These are phyloP conservation scores for Leishmania gerbilli DNA, from an alignment of 208 protist species.

Conservation along the genomic window DNA sequence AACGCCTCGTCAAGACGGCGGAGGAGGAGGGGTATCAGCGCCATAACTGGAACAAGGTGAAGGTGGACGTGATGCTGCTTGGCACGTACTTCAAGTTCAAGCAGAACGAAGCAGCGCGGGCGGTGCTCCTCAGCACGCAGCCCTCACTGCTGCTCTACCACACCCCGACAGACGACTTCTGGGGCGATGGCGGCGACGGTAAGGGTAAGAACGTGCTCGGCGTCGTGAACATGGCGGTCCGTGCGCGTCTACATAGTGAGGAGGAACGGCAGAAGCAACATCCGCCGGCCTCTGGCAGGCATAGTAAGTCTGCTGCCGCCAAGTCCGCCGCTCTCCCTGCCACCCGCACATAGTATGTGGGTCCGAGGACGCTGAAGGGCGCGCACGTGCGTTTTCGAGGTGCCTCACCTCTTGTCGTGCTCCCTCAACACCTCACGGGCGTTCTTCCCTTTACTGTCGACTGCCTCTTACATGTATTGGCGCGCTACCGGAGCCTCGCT, in stretches of 20 bases:
- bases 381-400: background rate
- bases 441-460: background rate
- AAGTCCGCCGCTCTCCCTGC: background rate
- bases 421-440: background rate
- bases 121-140: conserved; percentile 65
- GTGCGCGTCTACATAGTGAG: conserved; percentile 49
- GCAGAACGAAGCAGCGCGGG: conserved; percentile 70
- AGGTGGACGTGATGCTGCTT: conserved; percentile 88
- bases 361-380: background rate
- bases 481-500: background rate
- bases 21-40: conserved; percentile 67
- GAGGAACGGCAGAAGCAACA: conserved; percentile 34
- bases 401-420: background rate
- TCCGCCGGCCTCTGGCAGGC: conserved; percentile 8
- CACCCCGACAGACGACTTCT: conserved; percentile 81
- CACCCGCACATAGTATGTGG: background rate
- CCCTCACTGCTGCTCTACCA: conserved; percentile 75
- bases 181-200: conserved; percentile 84
- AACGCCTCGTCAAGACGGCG: conserved; percentile 69
- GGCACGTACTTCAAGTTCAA: conserved; percentile 91
- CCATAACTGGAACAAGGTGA: conserved; percentile 79
- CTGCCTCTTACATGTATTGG: background rate
- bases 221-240: conserved; percentile 76
- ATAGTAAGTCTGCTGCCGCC: background rate
- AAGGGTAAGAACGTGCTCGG: conserved; percentile 85